Conservation (phyloP, 441 rosid genomes). For the Hura crepitans region DNA sequence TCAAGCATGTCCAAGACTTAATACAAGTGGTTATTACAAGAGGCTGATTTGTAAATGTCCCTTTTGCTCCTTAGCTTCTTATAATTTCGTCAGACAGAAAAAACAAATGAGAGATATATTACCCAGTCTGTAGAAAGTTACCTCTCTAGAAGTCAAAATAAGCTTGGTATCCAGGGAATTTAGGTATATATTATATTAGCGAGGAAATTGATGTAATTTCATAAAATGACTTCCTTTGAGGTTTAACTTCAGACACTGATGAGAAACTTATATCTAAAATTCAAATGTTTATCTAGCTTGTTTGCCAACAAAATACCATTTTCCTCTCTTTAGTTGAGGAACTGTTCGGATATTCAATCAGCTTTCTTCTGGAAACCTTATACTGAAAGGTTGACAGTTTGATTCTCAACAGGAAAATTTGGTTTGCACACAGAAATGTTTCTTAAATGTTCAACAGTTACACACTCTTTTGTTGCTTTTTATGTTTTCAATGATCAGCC, state of each 20-base stretch:
- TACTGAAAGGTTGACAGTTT: background rate
- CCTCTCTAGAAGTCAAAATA: background rate
- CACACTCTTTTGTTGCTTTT: background rate
- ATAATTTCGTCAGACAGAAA: background rate
- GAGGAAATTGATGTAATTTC: background rate
- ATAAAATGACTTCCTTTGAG: background rate
- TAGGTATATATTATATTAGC: background rate
- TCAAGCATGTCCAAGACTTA: too few species aligned
- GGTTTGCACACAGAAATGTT: background rate
- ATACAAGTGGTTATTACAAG: background rate
- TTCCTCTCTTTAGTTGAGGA: background rate
- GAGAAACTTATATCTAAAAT: background rate
- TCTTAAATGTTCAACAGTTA: background rate
- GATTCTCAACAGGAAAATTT: background rate
- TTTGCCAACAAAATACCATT: background rate
- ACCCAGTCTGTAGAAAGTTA: background rate
- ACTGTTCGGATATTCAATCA: background rate
- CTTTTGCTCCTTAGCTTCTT: background rate
- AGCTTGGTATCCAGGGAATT: background rate
- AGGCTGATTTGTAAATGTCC: background rate
- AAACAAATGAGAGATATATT: background rate
- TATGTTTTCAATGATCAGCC: background rate
- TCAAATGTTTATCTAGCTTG: background rate
- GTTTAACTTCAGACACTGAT: background rate
- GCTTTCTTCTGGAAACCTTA: background rate